Percentiles rank a stretch among this genome's conserved stretches.
These are phyloP conservation scores for Stevia rebaudiana DNA, from an alignment of 140 eudicot genomes.

Conservation along the genomic window DNA sequence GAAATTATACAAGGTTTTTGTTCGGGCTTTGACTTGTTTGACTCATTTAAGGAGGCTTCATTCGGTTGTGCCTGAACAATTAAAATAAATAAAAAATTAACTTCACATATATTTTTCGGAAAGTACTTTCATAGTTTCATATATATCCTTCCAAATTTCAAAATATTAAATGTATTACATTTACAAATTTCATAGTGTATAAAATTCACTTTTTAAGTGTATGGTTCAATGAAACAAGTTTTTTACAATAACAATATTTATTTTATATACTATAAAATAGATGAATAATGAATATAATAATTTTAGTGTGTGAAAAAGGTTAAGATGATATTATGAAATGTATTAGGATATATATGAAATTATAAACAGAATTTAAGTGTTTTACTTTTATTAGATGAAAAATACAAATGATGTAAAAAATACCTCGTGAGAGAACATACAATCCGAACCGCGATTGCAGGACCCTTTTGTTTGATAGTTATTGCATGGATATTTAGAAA, in stretches of 20 bases:
- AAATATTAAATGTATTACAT: not conserved
- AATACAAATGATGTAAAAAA: not conserved
- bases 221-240: too few relatives aligned
- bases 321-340: not conserved
- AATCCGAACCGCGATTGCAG: constrained; percentile 67
- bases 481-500: constrained; percentile 81
- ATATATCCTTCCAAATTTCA: not conserved
- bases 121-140: not conserved
- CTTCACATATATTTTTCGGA: not conserved
- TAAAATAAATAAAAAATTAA: not conserved
- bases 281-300: not conserved
- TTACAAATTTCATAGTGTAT: not conserved
- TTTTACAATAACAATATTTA: too few relatives aligned
- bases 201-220: not conserved
- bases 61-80: constrained; percentile 24
- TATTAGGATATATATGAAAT: not conserved
- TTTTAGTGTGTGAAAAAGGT: not conserved
- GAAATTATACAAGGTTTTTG: constrained; percentile 17
- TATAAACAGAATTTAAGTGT: not conserved
- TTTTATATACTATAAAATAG: not conserved
- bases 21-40: constrained; percentile 24
- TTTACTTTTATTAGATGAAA: not conserved
- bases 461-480: constrained; percentile 44
- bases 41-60: constrained; percentile 16
- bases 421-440: constrained; percentile 89